A percentile compares a stretch with the other conserved stretches of the same genome.
Evolutionary conservation across 768 basidiomycete genomes (phyloP).

Genomic region (Russula emetica): DNA sequence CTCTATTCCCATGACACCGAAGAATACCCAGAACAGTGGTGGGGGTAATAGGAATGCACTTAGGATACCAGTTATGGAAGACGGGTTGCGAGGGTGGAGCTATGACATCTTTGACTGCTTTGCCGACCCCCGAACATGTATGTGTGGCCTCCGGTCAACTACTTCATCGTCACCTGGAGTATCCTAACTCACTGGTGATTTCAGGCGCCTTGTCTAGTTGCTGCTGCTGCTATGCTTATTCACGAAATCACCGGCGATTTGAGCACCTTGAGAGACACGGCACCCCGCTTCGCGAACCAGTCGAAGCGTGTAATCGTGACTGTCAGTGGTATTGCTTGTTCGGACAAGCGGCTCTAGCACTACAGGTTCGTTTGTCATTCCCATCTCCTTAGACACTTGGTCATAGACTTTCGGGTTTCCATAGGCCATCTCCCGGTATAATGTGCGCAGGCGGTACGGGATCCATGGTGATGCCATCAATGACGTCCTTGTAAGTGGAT

Average conservation of each 20-base stretch:
- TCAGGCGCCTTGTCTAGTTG: background rate
- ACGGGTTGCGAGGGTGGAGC: background rate
- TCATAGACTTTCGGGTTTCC: background rate
- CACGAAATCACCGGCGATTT: background rate
- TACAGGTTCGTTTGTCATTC: background rate
- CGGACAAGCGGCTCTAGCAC: background rate
- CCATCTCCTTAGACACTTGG: background rate
- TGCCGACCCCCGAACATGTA: background rate
- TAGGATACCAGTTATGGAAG: background rate
- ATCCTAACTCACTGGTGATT: background rate
- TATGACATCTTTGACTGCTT: slow-evolving; percentile 5
- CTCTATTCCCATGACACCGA: background rate
- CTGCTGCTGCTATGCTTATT: background rate
- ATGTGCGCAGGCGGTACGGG: slow-evolving; percentile 1
- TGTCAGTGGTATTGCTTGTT: background rate
- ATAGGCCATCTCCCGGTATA: background rate
- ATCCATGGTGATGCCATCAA: background rate
- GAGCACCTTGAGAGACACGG: slow-evolving; percentile 1
- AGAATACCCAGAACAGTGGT: no score
- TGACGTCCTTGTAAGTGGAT: background rate
- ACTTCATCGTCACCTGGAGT: background rate
- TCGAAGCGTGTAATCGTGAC: background rate
- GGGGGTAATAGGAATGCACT: background rate
- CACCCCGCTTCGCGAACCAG: background rate
- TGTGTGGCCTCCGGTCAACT: background rate